These are phyloP conservation scores for Strobilomyces dryophilus DNA, from an alignment of 768 basidiomycete species.

Conservation along the genomic window DNA sequence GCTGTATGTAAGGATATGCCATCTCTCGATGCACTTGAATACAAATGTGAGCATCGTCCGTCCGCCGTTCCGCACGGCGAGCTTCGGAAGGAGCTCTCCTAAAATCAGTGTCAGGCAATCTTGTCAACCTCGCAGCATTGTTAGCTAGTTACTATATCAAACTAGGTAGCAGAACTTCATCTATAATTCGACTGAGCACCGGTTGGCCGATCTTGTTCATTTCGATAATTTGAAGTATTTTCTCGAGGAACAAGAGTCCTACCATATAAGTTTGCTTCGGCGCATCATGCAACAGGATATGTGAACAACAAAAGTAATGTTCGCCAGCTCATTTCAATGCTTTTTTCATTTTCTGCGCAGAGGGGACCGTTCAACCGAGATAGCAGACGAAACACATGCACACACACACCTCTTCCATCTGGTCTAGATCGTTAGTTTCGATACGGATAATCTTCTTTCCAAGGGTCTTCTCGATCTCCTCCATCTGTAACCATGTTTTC, in stretches of 20 bases:
- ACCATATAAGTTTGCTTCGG: background rate
- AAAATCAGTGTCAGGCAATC: background rate
- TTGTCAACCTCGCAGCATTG: no score
- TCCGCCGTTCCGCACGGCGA: background rate
- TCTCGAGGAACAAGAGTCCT: background rate
- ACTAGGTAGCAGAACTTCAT: no score
- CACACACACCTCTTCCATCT: constrained; percentile 95
- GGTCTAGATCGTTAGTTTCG: constrained; percentile 85
- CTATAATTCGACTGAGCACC: no score
- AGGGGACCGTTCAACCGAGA: no score
- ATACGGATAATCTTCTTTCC: constrained; percentile 79
- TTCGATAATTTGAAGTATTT: background rate
- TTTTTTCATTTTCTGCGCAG: constrained; percentile 72
- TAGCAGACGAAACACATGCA: no score
- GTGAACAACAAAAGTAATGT: background rate
- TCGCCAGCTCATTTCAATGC: constrained; percentile 52
- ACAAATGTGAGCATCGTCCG: background rate
- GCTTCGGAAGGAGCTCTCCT: background rate
- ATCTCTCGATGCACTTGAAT: background rate
- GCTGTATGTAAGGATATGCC: background rate
- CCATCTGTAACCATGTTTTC: constrained; percentile 84
- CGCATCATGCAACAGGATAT: background rate
- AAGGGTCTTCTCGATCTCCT: constrained; percentile 78
- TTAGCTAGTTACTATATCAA: no score
- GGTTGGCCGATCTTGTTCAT: no score